These are phyloP conservation scores for Auricularia sp. DNA, from an alignment of 768 basidiomycete genomes.

Conservation along the genomic window DNA sequence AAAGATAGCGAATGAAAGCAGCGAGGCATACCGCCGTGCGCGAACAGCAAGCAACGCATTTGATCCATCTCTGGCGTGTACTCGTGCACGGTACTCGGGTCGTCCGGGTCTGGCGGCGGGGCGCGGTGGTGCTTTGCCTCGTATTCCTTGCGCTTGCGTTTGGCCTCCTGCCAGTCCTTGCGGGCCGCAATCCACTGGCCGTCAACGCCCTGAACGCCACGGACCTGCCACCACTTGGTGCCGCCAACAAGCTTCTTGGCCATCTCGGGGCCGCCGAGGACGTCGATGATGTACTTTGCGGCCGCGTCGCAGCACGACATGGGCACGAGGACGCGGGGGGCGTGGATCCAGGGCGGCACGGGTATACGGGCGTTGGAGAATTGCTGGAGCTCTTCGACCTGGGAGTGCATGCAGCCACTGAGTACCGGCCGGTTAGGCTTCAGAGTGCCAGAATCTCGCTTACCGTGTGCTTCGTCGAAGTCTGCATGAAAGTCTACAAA, in stretches of 20 bases:
- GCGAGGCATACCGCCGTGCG: slow-evolving; percentile 29
- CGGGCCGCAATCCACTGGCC: slow-evolving; percentile 82
- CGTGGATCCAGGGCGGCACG: slow-evolving; percentile 25
- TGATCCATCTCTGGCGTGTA: slow-evolving; percentile 71
- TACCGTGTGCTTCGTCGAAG: slow-evolving; percentile 46
- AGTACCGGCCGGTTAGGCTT: background rate
- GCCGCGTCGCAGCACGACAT: slow-evolving; percentile 12
- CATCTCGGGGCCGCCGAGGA: slow-evolving; percentile 71
- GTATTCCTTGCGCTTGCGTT: slow-evolving; percentile 43
- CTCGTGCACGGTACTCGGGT: slow-evolving; percentile 23
- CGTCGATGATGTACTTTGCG: slow-evolving; percentile 60
- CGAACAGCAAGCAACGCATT: slow-evolving; percentile 74
- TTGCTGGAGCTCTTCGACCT: slow-evolving; percentile 69
- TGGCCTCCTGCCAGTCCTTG: slow-evolving; percentile 71
- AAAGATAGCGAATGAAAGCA: no score
- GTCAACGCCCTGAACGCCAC: slow-evolving; percentile 69
- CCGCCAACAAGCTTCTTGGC: slow-evolving; percentile 63
- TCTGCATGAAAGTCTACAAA: slow-evolving; percentile 61
- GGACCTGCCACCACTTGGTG: slow-evolving; percentile 96
- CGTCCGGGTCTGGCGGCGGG: slow-evolving; percentile 12
- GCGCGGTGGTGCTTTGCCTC: slow-evolving; percentile 24
- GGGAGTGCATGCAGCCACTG: background rate
- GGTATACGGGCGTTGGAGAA: slow-evolving; percentile 42
- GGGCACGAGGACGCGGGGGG: slow-evolving; percentile 19
- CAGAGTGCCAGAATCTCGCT: background rate